Evolutionary conservation across 139 green algal species (phyloP), one percentile per base, ranked within the genome.

Genomic region (Coccomyxa sp.): DNA sequence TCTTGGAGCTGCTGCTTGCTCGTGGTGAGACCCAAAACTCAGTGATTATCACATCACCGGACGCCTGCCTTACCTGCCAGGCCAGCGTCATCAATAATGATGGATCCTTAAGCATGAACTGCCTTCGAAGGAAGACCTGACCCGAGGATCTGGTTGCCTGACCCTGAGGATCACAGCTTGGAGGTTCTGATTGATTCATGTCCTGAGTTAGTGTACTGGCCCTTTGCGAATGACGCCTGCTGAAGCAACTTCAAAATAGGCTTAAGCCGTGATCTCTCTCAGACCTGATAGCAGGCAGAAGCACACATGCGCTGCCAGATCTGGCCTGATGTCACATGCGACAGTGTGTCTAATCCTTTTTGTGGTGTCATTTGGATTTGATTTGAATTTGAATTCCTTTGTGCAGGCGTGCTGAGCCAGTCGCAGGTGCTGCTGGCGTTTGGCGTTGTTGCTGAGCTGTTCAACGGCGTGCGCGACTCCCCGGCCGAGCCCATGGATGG

Each of bases 1-100:
- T 77, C 71, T n/a, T 77, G 27, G 71, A 77, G 71, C 71, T 77
- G 21, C 71, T 77, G 14, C n/a, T 77, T 38, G 71, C 71, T n/a
- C 28, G 27, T 3, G 71, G 71, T 77, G 71, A 38, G 16, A 15
- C 14, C 45, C 27, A 77, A 38, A n/a, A 38, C 63, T 7, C 38
- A 9, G 21, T 74, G 9, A 3, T 10, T 23, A 74, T 30, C 21
- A 27, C 66, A 23, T 74, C 1, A 27, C 66, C 66, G 10, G 23
- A 3, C 10, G 66, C 66, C 3, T 30, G 9, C 66, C 3, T 27
- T 74, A 9, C 66, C 38, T 7, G 7, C 38, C 38, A 51, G 7
- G 38, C 38, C 38, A 51, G 38, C 38, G 38, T 51, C 3, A 7
- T 51, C 7, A 7, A 11, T 51, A 9, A 23, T 74, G 66, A 74